Base-by-base conservation (phyloP, 306 rosid genomes). In the Trichosanthes truncata region DNA sequence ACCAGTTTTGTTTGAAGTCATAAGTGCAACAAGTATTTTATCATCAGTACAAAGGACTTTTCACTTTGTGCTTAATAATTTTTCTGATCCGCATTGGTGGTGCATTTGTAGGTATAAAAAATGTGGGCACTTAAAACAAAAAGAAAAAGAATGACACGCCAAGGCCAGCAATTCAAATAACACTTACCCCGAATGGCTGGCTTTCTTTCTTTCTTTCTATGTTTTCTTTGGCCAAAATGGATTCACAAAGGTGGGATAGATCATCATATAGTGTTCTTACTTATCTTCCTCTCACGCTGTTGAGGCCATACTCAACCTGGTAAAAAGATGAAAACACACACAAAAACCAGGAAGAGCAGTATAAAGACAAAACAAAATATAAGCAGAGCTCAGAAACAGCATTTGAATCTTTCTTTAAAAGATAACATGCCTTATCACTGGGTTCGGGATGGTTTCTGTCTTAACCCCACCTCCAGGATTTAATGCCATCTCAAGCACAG, bases 171-270 rank as follows among this genome's bases (percentile, higher is more conserved):
- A 84, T 84, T 83, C 85, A 87, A 83, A 79, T 77, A 82, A 82
- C 78, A 93, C 97, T 93, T 90, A 91, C 98, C 98, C 95, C 76
- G 78, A 85, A 76, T 79, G 78, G 87, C 89, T 91, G 90, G 91
- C 90, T 86, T 92, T 86, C 87, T 72, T 69, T 86, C 87, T 72
- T 69, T 49, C 40, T 57, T 38, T 25, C 76, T 20, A 31, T 66
- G 18, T 29, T 63, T 66, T 66, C 49, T 66, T 57, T 66, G 29
- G 74, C 74, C 46, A 66, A 66, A 20, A 66, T 5, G 74, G 74
- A 66, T 66, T 66, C 49, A 36, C 31, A 43, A 65, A 35, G 13
- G 60, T 31, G 33, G 77, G 10, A 68, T 46, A 6, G 41, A 4
- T 26, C 36, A 46, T 41, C 21, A 14, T 73, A 73, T n/a, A 40